Evolutionary conservation across 305 asterid genomes (phyloP).

Genomic region (Striga hermonthica): DNA sequence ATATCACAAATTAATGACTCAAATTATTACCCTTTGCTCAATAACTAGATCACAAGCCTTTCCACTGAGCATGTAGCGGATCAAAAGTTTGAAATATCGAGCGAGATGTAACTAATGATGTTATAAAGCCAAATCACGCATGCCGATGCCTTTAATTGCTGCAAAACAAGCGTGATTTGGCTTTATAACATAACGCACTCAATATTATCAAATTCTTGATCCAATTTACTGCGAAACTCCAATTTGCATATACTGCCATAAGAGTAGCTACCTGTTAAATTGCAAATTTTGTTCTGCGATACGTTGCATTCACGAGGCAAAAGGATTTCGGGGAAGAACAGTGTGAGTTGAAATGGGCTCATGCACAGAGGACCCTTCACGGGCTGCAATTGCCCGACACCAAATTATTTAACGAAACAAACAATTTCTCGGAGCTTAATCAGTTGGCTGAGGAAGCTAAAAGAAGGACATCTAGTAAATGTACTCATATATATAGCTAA

Average conservation of each 20-base stretch:
- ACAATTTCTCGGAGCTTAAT: conserved; percentile 79
- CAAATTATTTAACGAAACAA: conserved; percentile 62
- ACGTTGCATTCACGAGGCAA: conserved; percentile 81
- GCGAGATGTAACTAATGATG: conserved; percentile 60
- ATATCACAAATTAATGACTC: no score
- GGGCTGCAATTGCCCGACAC: conserved; percentile 90
- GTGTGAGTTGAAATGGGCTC: conserved; percentile 91
- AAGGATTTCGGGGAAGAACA: conserved; percentile 94
- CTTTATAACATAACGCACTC: no score
- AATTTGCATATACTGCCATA: conserved; percentile 73
- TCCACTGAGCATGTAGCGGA: conserved; percentile 73
- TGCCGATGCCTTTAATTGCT: conserved; percentile 79
- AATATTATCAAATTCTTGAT: no score
- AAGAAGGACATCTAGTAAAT: conserved; percentile 38
- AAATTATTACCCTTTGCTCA: no score
- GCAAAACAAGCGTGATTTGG: no score
- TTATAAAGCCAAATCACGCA: conserved; percentile 83
- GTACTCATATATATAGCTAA: neutral
- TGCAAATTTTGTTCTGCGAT: no score
- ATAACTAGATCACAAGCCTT: no score
- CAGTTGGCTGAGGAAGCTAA: conserved; percentile 94
- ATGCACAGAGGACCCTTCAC: conserved; percentile 89
- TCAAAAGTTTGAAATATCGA: conserved; percentile 74
- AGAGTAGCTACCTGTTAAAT: no score
- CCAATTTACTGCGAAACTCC: no score